phyloP scores from a whole-genome alignment of 2,329 filamentous ascomycete species.

The Fusarium sp. region DNA sequence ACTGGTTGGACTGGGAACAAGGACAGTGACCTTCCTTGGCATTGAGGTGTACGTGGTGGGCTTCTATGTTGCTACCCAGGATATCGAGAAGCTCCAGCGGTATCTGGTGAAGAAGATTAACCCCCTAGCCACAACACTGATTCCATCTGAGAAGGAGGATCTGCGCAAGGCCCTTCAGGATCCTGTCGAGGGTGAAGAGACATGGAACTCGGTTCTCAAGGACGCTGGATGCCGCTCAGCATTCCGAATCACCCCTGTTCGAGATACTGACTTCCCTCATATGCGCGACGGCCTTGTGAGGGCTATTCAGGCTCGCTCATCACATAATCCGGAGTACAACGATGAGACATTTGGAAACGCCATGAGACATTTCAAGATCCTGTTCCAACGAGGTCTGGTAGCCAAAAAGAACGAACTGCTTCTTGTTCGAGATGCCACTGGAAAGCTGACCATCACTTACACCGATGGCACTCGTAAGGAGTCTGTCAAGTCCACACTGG shows the following conservation, averaged over 20 bases:
- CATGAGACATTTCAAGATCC: conserved; percentile 78
- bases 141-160: conserved; percentile 81
- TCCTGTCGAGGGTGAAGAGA: conserved; percentile 71
- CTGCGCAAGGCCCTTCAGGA: conserved; percentile 77
- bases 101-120: conserved; percentile 81
- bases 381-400: conserved; percentile 85
- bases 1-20: conserved; percentile 85
- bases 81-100: conserved; percentile 83
- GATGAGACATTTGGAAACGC: conserved; percentile 81
- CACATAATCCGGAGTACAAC: conserved; percentile 63
- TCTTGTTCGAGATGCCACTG: conserved; percentile 72
- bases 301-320: conserved; percentile 79
- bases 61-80: conserved; percentile 86
- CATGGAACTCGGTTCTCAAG: conserved; percentile 78
- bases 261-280: conserved; percentile 94
- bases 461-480: conserved; percentile 66
- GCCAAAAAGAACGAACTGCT: conserved; percentile 84
- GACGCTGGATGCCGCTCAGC: conserved; percentile 76
- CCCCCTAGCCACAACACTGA: conserved; percentile 81
- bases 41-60: conserved; percentile 97
- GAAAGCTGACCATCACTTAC: conserved; percentile 74
- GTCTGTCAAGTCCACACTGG: conserved; percentile 66
- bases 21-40: conserved; percentile 87
- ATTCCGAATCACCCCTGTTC: conserved; percentile 87
- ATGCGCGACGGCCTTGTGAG: conserved; percentile 91